These are phyloP conservation scores for Solanum chiquidenum DNA, from an alignment of 257 asterid genomes.

Conservation along the genomic window DNA sequence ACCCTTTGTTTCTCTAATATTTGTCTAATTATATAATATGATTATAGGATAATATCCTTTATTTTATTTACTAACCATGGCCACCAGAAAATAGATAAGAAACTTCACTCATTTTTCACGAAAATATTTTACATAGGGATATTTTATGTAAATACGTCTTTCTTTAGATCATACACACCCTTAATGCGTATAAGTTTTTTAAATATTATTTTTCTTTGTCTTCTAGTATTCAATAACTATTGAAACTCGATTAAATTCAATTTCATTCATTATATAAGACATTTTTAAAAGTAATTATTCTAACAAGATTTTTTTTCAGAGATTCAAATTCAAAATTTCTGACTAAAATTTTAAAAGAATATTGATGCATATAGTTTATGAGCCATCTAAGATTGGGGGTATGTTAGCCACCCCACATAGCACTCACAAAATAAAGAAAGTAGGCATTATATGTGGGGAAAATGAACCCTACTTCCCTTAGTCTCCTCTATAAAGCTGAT, in stretches of 20 bases:
- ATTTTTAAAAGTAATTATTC: neutral
- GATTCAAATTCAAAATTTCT: neutral
- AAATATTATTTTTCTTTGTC: neutral
- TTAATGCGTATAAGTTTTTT: neutral
- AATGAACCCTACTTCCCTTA: conserved; percentile 34
- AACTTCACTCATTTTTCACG: neutral
- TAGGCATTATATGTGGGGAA: conserved; percentile 27
- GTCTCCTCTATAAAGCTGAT: conserved; percentile 24
- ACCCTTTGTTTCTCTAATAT: neutral
- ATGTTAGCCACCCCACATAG: conserved; percentile 31
- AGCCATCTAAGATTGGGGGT: neutral
- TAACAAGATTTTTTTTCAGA: neutral
- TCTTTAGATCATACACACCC: neutral
- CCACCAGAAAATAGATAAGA: neutral
- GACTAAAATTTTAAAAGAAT: accelerated
- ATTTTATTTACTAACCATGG: neutral
- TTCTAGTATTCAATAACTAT: neutral
- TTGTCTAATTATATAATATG: neutral
- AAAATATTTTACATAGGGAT: neutral
- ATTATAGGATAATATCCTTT: neutral
- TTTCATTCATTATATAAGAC: neutral
- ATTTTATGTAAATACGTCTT: neutral
- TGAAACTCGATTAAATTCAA: neutral
- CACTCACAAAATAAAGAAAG: conserved; percentile 28
- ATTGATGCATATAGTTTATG: neutral